A percentile compares a stretch with the other conserved stretches of the same genome.
Conservation (phyloP, 1,284 basidiomycete genomes). For the Tilletia walkeri region DNA sequence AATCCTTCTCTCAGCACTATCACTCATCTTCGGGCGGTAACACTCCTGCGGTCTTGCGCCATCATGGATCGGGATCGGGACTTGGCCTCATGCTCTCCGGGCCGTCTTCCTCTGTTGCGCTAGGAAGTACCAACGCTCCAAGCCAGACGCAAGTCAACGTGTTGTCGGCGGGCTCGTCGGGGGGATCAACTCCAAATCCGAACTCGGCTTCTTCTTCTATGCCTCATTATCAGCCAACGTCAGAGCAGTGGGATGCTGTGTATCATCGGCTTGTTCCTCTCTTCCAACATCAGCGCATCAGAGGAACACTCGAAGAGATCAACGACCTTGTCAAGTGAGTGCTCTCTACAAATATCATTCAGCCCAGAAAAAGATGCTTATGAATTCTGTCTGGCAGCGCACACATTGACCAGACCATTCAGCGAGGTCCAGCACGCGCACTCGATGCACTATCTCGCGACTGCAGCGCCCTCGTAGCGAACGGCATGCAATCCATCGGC, state of each 20-base stretch:
- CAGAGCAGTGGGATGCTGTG: not conserved
- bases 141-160: not conserved
- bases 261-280: not conserved
- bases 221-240: not conserved
- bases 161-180: not conserved
- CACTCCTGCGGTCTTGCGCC: not conserved
- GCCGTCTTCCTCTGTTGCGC: not conserved
- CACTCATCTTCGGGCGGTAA: not conserved
- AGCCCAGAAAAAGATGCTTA: too few relatives aligned
- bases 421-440: not conserved
- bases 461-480: not conserved
- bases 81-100: not conserved
- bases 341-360: too few relatives aligned
- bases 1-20: not conserved
- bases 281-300: conserved; percentile 1
- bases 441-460: not conserved
- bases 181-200: not conserved
- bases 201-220: not conserved
- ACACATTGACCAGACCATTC: not conserved
- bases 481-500: not conserved
- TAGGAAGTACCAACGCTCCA: not conserved
- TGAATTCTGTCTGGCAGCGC: not conserved
- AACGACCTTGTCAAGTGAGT: conserved; percentile 1
- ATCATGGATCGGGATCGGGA: not conserved
- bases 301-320: not conserved